A percentile compares a stretch with the other conserved stretches of the same genome.
Evolutionary conservation across 2,329 filamentous ascomycete species (phyloP).

Genomic region (Hypoxylon sp.): DNA sequence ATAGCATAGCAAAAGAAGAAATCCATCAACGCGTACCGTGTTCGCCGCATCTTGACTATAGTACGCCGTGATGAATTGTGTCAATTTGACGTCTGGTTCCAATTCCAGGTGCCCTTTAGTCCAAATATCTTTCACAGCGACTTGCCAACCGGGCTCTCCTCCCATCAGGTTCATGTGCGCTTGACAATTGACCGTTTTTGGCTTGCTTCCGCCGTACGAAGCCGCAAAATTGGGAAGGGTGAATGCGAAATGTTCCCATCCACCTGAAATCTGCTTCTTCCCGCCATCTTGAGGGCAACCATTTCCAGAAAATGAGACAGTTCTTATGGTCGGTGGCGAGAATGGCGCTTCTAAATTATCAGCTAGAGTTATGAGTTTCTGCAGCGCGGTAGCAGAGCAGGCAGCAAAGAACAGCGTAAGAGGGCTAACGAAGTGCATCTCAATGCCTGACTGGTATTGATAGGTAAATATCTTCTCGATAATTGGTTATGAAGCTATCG

Average conservation of each 20-base stretch:
- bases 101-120: constrained; percentile 40
- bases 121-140: constrained; percentile 45
- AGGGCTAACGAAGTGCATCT: constrained; percentile 8
- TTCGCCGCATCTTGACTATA: constrained; percentile 44
- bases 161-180: constrained; percentile 40
- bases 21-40: constrained; percentile 30
- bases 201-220: constrained; percentile 29
- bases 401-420: constrained; percentile 14
- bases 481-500: not conserved
- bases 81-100: constrained; percentile 38
- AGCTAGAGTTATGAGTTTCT: constrained; percentile 23
- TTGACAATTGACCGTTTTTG: constrained; percentile 45
- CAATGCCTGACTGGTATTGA: not conserved
- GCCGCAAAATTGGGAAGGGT: constrained; percentile 41
- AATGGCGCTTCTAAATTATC: constrained; percentile 28
- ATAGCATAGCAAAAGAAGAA: not conserved
- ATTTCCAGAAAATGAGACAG: constrained; percentile 45
- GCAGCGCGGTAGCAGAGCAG: constrained; percentile 14
- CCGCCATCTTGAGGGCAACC: constrained; percentile 44
- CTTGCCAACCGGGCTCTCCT: constrained; percentile 44
- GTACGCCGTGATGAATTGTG: constrained; percentile 45
- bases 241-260: constrained; percentile 43
- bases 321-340: constrained; percentile 35
- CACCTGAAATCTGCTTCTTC: constrained; percentile 17
- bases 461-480: not conserved